These are phyloP conservation scores for Pythium vanterpoolii DNA, from an alignment of 352 stramenopile species.

Conservation along the genomic window DNA sequence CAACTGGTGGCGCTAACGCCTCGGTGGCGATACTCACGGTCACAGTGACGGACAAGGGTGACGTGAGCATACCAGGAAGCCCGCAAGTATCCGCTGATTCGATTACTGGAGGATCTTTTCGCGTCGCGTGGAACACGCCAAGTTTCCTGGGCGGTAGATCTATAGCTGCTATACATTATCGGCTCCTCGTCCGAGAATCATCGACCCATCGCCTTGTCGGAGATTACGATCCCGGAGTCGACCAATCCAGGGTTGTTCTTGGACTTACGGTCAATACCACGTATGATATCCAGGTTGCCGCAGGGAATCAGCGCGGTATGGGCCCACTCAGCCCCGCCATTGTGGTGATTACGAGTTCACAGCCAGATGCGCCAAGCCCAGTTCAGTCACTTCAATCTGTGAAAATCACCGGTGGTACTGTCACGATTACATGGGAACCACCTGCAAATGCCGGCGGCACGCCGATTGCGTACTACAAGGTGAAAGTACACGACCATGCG, in stretches of 20 bases:
- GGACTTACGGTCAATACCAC: slow-evolving; percentile 24
- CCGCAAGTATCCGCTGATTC: slow-evolving; percentile 5
- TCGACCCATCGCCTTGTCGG: neutral
- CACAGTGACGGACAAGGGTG: slow-evolving; percentile 33
- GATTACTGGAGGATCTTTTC: slow-evolving; percentile 31
- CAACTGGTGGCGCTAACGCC: slow-evolving; percentile 25
- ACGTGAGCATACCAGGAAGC: slow-evolving; percentile 36
- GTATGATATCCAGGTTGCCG: slow-evolving; percentile 28
- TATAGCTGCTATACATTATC: slow-evolving; percentile 17
- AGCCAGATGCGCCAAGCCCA: slow-evolving; percentile 20
- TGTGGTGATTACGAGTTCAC: slow-evolving; percentile 16
- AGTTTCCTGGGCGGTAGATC: slow-evolving; percentile 26
- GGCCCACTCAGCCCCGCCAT: slow-evolving; percentile 25
- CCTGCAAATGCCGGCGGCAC: slow-evolving; percentile 33
- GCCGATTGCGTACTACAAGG: slow-evolving; percentile 23
- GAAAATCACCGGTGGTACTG: slow-evolving; percentile 26
- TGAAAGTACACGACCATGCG: slow-evolving; percentile 21
- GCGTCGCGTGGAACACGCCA: slow-evolving; percentile 21
- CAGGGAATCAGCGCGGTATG: slow-evolving; percentile 23
- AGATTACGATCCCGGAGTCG: neutral
- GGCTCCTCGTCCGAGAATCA: slow-evolving; percentile 14
- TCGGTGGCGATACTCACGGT: slow-evolving; percentile 20
- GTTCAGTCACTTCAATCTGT: slow-evolving; percentile 17
- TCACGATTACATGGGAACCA: slow-evolving; percentile 27
- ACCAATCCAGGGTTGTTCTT: slow-evolving; percentile 4